Base-by-base conservation (phyloP, 352 stramenopile genomes). In the Pythium oligandrum region DNA sequence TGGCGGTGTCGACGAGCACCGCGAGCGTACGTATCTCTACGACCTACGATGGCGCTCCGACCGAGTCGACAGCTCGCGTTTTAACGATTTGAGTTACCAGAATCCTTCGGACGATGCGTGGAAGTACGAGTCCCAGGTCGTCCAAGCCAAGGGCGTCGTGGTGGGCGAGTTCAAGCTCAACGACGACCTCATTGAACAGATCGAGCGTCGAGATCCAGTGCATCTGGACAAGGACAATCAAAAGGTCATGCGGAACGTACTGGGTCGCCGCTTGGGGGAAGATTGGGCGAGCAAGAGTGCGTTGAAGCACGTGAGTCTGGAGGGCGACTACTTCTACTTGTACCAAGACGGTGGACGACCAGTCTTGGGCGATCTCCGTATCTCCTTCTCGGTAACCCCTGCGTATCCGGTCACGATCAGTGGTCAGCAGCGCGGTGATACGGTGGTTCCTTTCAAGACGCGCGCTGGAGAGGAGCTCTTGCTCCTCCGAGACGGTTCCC, bases 21-120 rank as follows among this genome's bases (percentile, higher is more conserved):
- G 67, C 11, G 81, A 91, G 44, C 67, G 77, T n/a, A 77, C 76
- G 36, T 89, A 85, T 63, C 75, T 77, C 48, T 91, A 91, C 60
- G 73, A 86, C 44, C 59, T 91, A 53, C 55, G 65, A 6, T 92
- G 82, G 82, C 64, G 50, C 34, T 57, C 75, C 1, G 64, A 87
- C 0, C 51, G 46, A 3, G 53, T 92, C 43, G 68, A 90, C 46
- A 90, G 79, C 44, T 61, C 62, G 26, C 39, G 33, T 3, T 92
- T 92, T 36, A 53, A 89, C 43, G 73, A 92, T 52, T 48, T 68
- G 8, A 73, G 73, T 53, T 83, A 88, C 43, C 61, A 71, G 47
- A 92, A 92, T 47, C 82, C 82, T 26, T 60, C 73, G 35, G 42
- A 67, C 9, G 66, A 90, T 34, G 73, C 78, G 33, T 92, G 82